A percentile compares a stretch with the other conserved stretches of the same genome.
These are phyloP conservation scores for Amanita subjunquillea DNA, from an alignment of 768 basidiomycete species.

Conservation along the genomic window DNA sequence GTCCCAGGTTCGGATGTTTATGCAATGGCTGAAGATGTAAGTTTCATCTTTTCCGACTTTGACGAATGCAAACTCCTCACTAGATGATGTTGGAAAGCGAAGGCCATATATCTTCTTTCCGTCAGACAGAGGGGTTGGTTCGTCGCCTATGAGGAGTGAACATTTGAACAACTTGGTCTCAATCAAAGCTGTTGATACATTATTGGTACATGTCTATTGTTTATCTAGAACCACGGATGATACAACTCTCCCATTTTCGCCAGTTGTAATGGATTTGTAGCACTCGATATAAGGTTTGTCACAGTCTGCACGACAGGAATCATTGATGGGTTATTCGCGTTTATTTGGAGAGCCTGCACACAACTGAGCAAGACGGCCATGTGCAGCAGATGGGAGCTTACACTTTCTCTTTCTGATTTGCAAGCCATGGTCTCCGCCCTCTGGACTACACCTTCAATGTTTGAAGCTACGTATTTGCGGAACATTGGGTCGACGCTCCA, in stretches of 20 bases:
- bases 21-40: conserved; percentile 84
- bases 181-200: conserved; percentile 4
- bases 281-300: conserved; percentile 71
- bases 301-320: conserved; percentile 73
- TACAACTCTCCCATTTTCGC: conserved; percentile 81
- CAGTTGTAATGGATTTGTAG: conserved; percentile 79
- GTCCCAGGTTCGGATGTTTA: conserved; percentile 78
- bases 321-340: conserved; percentile 24
- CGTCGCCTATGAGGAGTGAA: conserved; percentile 18
- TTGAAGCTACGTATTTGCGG: conserved; percentile 41
- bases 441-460: conserved; percentile 64
- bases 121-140: conserved; percentile 68
- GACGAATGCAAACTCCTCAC: neutral
- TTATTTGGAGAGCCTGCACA: conserved; percentile 21
- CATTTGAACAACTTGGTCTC: conserved; percentile 5
- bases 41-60: conserved; percentile 15
- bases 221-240: conserved; percentile 70
- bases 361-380: neutral
- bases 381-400: conserved; percentile 16
- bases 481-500: conserved; percentile 49
- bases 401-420: conserved; percentile 79
- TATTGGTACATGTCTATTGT: conserved; percentile 6
- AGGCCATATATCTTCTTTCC: conserved; percentile 52
- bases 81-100: conserved; percentile 77
- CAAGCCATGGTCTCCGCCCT: conserved; percentile 79